A percentile compares a stretch with the other conserved stretches of the same genome.
phyloP scores from a whole-genome alignment of 805 yeast genomes.

The Barnettozyma sp. region DNA sequence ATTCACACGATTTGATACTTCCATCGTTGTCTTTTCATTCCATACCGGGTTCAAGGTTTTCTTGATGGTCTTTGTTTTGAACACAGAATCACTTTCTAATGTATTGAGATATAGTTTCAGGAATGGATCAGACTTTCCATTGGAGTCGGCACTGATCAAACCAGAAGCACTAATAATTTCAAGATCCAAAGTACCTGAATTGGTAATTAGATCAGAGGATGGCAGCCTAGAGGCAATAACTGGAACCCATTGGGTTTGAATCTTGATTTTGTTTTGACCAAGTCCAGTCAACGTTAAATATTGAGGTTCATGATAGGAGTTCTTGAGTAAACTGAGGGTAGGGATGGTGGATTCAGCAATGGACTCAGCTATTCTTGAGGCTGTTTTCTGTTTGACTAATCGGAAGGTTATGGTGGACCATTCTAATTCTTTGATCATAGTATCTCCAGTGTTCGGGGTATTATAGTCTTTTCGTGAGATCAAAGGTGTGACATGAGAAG shows the following conservation, averaged over 20 bases:
- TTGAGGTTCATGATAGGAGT: conserved; percentile 57
- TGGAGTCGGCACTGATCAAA: conserved; percentile 79
- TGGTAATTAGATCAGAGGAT: conserved; percentile 63
- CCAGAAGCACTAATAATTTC: conserved; percentile 57
- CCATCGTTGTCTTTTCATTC: conserved; percentile 61
- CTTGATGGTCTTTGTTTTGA: conserved; percentile 74
- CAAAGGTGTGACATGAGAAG: conserved; percentile 51
- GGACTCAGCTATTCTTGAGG: conserved; percentile 49
- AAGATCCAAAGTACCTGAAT: conserved; percentile 64
- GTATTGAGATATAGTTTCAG: conserved; percentile 63
- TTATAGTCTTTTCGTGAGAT: conserved; percentile 31
- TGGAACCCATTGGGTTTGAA: conserved; percentile 78
- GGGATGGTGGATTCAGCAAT: conserved; percentile 60
- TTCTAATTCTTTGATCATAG: conserved; percentile 67
- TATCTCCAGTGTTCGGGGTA: conserved; percentile 59
- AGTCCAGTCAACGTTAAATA: conserved; percentile 49
- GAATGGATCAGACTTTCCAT: conserved; percentile 93
- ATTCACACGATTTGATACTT: conserved; percentile 54
- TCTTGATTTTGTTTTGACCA: conserved; percentile 43
- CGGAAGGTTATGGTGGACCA: conserved; percentile 62
- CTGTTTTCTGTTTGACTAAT: conserved; percentile 46
- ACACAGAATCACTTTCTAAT: conserved; percentile 41
- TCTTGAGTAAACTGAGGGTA: conserved; percentile 55
- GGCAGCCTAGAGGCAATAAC: conserved; percentile 54
- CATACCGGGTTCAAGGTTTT: conserved; percentile 87